Conservation (phyloP, 2,329 filamentous ascomycete species). For the Colletotrichum neosansevieriae region DNA sequence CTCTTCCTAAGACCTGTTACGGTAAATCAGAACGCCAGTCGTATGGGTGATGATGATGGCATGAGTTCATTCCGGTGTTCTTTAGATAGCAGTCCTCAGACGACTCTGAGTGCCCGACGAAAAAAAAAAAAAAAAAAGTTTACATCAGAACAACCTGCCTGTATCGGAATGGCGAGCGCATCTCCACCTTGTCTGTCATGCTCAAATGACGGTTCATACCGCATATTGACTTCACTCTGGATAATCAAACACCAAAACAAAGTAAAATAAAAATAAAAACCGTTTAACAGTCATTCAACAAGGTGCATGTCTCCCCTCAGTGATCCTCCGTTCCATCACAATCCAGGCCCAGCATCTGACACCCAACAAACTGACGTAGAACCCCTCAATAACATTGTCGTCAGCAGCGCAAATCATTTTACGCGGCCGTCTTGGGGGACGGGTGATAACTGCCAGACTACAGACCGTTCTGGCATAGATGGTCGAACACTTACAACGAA, state of each 20-base stretch:
- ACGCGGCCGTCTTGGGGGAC: neutral
- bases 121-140: no score
- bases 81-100: no score
- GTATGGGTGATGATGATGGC: no score
- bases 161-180: neutral
- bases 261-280: neutral
- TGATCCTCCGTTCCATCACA: slow-evolving; percentile 20
- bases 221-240: neutral
- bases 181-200: no score
- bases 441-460: neutral
- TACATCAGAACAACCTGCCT: neutral
- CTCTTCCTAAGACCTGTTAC: no score
- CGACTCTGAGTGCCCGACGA: no score
- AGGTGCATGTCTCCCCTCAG: slow-evolving; percentile 17
- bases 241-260: neutral
- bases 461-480: slow-evolving; percentile 15
- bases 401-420: slow-evolving; percentile 16
- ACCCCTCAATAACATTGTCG: neutral
- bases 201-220: neutral
- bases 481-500: neutral
- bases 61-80: no score
- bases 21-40: no score
- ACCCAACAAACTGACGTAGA: slow-evolving; percentile 22
- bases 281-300: neutral
- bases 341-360: neutral